Percentiles rank a stretch among this genome's conserved stretches.
Evolutionary conservation across 2,329 filamentous ascomycete species (phyloP).

Genomic region (Talaromyces pinophilus): DNA sequence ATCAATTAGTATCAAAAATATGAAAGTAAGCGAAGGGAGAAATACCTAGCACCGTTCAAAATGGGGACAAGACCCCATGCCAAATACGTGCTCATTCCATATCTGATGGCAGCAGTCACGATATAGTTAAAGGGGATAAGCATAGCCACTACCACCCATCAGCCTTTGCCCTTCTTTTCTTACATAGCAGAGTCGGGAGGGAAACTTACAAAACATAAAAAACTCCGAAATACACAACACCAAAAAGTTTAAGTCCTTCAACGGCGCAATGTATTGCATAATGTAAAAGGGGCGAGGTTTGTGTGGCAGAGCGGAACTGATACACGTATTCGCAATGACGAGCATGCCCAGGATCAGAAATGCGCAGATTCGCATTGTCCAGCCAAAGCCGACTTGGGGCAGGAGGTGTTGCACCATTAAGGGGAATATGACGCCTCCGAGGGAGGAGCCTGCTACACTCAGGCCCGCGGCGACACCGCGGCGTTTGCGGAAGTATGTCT

Average conservation of each 20-base stretch:
- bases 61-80: conserved; percentile 57
- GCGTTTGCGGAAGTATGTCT: conserved; percentile 18
- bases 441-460: conserved; percentile 38
- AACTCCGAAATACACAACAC: conserved; percentile 42
- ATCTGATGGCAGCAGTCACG: conserved; percentile 47
- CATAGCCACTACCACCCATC: conserved; percentile 53
- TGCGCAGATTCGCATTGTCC: conserved; percentile 59
- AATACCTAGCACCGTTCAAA: conserved; percentile 52
- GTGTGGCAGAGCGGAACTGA: conserved; percentile 49
- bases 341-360: conserved; percentile 64
- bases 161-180: background rate
- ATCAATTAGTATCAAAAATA: background rate
- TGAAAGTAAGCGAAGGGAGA: background rate
- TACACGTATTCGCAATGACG: conserved; percentile 54
- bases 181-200: background rate
- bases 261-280: conserved; percentile 29
- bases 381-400: conserved; percentile 55
- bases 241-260: conserved; percentile 30
- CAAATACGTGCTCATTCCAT: conserved; percentile 54
- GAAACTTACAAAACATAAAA: conserved; percentile 48
- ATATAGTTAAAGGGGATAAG: conserved; percentile 59
- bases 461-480: conserved; percentile 26
- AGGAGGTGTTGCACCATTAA: conserved; percentile 63
- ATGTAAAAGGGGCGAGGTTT: conserved; percentile 26
- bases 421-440: conserved; percentile 63